A percentile compares a stretch with the other conserved stretches of the same genome.
phyloP scores from a whole-genome alignment of 768 basidiomycete species.

The Hericium alpestre region DNA sequence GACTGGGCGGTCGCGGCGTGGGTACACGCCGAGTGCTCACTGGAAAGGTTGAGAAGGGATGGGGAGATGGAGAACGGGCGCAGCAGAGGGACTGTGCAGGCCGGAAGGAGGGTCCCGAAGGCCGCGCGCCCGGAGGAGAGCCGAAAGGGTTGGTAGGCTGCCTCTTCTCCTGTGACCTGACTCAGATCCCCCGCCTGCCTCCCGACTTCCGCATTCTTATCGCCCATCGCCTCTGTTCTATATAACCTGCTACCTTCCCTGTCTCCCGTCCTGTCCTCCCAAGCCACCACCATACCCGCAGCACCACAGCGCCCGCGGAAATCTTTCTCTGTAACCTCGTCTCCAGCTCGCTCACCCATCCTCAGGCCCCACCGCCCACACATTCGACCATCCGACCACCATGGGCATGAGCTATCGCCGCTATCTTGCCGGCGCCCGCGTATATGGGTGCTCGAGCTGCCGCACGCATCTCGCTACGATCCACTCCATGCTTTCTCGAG shows the following conservation, averaged over 20 bases:
- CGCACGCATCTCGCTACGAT: constrained; percentile 87
- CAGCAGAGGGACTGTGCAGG: not conserved
- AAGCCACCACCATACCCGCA: not conserved
- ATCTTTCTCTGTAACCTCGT: not conserved
- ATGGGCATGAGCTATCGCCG: constrained; percentile 91
- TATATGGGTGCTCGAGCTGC: constrained; percentile 82
- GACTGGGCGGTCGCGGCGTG: not conserved
- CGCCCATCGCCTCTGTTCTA: not conserved
- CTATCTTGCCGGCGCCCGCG: constrained; percentile 75
- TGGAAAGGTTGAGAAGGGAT: too few relatives aligned
- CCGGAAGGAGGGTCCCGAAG: not conserved
- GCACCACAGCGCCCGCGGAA: not conserved
- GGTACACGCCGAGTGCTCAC: not conserved
- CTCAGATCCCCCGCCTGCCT: not conserved
- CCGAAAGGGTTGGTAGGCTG: too few relatives aligned
- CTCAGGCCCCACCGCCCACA: not conserved
- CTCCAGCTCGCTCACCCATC: not conserved
- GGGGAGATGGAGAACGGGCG: too few relatives aligned
- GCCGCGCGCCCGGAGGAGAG: too few relatives aligned
- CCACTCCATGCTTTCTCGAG: constrained; percentile 84
- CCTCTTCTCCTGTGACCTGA: not conserved
- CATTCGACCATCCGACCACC: not conserved
- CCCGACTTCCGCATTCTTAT: not conserved
- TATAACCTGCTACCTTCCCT: not conserved
- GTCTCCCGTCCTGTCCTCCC: not conserved